Evolutionary conservation across 2,329 filamentous ascomycete genomes (phyloP), one percentile per base, ranked within the genome.

Genomic region (Exophiala lecanii-corni): DNA sequence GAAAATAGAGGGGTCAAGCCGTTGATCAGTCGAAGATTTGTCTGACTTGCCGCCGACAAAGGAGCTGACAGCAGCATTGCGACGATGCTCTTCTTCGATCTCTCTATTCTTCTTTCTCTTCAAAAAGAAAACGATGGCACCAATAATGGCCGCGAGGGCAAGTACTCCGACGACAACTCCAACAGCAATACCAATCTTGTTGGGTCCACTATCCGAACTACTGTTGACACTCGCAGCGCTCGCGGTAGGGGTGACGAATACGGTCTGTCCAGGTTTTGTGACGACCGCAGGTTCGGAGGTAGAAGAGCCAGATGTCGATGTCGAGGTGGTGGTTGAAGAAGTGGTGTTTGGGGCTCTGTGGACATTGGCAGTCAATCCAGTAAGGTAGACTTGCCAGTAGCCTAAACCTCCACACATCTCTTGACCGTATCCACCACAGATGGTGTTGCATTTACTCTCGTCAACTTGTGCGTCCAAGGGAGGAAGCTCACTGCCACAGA

Each of bases 161-260:
- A 94, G 70, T 2, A 95, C 79, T 45, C 86, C 89, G 6, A 92
- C 85, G 2, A 96, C 89, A 1, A 88, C 86, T 47, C 91, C 91
- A 7, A 82, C 91, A 13, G 85, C 89, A 54, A 97, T 89, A 36
- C 84, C 88, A 28, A 81, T 85, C n/a, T 80, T 85, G 60, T 83
- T 89, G n/a, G 81, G 70, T 6, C 72, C 68, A 39, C 65, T 56
- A 9, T 60, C 53, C 15, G 62, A 60, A 13, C 55, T 55, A 32
- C 36, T 50, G 23, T 23, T 39, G 41, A 35, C 26, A 41, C 46
- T 39, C 1, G 43, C 26, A 15, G 57, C 47, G 2, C 50, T 59
- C 3, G 63, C 54, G 1, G 63, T 55, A 51, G 58, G 52, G 43
- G 66, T 67, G 23, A 62, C 60, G 17, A 64, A 49, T 9, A 64